A percentile compares a stretch with the other conserved stretches of the same genome.
phyloP scores from a whole-genome alignment of 305 asterid species.

The Lippia alba region DNA sequence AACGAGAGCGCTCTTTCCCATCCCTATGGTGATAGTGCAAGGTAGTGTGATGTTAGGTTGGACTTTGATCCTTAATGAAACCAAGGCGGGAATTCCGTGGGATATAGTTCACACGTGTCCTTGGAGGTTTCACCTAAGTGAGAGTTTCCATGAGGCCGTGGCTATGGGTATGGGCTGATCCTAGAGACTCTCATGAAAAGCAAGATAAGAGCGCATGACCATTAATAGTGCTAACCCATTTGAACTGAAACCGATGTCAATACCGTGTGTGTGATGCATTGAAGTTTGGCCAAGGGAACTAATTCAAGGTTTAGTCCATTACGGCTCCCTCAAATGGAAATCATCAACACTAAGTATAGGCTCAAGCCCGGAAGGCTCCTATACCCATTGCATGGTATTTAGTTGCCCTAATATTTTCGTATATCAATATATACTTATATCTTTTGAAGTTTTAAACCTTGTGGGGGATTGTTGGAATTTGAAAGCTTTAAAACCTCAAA shows the following conservation, averaged over 20 bases:
- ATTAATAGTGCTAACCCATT: not conserved
- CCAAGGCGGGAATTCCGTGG: not conserved
- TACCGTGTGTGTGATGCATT: not conserved
- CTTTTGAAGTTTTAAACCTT: not conserved
- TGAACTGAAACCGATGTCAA: not conserved
- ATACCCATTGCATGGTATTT: not conserved
- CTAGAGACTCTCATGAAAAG: conserved; percentile 1
- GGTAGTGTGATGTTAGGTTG: not conserved
- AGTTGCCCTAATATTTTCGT: not conserved
- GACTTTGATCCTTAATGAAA: not conserved
- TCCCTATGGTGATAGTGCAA: not conserved
- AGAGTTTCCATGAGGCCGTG: not conserved
- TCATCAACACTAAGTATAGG: not conserved
- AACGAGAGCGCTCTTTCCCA: too few relatives aligned
- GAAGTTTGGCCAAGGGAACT: not conserved
- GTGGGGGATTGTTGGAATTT: too few relatives aligned
- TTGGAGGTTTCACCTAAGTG: not conserved
- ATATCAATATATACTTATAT: too few relatives aligned
- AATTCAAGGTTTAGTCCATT: not conserved
- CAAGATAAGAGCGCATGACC: not conserved
- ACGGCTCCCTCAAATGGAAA: not conserved
- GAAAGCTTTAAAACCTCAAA: too few relatives aligned
- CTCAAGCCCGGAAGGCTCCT: not conserved
- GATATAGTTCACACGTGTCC: not conserved
- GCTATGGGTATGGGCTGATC: not conserved